Evolutionary conservation across 2,329 filamentous ascomycete species (phyloP), one percentile per base, ranked within the genome.

Genomic region (Laburnicola sp.): DNA sequence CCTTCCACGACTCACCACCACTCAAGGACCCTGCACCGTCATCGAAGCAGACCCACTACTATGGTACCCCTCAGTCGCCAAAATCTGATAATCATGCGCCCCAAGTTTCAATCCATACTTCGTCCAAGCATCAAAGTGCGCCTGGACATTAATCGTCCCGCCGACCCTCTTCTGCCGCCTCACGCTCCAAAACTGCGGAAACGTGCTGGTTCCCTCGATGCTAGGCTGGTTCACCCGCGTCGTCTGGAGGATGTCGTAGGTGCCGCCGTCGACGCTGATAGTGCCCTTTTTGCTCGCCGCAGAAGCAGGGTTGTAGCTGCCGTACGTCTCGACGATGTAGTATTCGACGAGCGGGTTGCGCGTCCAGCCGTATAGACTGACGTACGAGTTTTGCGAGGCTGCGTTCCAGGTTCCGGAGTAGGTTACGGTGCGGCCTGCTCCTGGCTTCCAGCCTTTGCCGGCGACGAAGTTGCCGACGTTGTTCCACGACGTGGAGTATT

Each of bases 301-400:
- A 58, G 76, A 75, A 50, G 74, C 73, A 1, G 79, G 78, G 38
- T 79, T 74, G 62, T 81, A 78, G 36, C 74, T 75, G 53, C 78
- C 79, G 63, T 77, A 79, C 9, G 74, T 68, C 53, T 84, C 82
- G 57, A 83, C 74, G 51, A 84, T 78, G 71, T 84, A 84, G 72
- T 83, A 83, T 58, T 84, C 82, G 62, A 83, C 73, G n/a, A 82
- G 69, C 0, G 80, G 80, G 63, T 75, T 76, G 16, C 64, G 71
- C 1, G 78, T 81, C 80, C 82, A 85, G 39, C 82, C 82, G 61
- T 84, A 84, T n/a, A 84, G 66, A 10, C 81, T 69, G 11, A 85
- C 75, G 63, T 83, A 83, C 22, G 63, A 64, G 72, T 82, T 81
- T 54, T 78, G 78, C 49, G 71, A 73, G 47, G 77, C 74, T 2